A percentile compares a stretch with the other conserved stretches of the same genome.
Conservation (phyloP, 495 filamentous ascomycete genomes). For the Penicillium lividum region DNA sequence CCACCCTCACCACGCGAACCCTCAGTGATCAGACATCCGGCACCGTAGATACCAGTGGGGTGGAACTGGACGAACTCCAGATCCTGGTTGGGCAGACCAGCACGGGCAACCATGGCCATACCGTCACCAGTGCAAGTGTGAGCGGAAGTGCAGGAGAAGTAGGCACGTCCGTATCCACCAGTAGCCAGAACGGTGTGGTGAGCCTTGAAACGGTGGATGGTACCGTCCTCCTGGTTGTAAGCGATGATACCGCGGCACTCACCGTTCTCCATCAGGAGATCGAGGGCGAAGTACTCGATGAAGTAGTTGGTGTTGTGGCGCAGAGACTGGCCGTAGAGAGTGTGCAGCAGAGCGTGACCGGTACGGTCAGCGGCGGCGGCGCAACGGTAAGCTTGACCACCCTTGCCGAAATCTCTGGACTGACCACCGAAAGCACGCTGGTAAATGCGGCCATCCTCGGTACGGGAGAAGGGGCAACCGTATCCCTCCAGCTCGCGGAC, state of each 20-base stretch:
- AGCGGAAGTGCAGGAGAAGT: slow-evolving; percentile 96
- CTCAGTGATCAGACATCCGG: slow-evolving; percentile 97
- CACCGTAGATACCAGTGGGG: slow-evolving; percentile 98
- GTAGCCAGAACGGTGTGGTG: slow-evolving; percentile 96
- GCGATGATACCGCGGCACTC: slow-evolving; percentile 94
- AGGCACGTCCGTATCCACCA: slow-evolving; percentile 93
- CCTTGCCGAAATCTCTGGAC: slow-evolving; percentile 91
- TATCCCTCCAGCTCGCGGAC: slow-evolving; percentile 97
- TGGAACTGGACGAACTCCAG: slow-evolving; percentile 99
- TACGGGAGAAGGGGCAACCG: slow-evolving; percentile 96
- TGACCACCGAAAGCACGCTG: slow-evolving; percentile 98
- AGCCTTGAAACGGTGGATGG: slow-evolving; percentile 91
- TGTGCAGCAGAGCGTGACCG: slow-evolving; percentile 94
- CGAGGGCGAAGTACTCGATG: slow-evolving; percentile 96
- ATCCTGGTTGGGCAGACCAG: slow-evolving; percentile 97
- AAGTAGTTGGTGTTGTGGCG: slow-evolving; percentile 99
- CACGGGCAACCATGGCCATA: slow-evolving; percentile 98
- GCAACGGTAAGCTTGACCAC: slow-evolving; percentile 95
- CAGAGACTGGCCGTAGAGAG: slow-evolving; percentile 95
- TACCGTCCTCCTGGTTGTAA: slow-evolving; percentile 98
- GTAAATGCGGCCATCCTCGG: slow-evolving; percentile 96
- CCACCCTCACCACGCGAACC: slow-evolving; percentile 98
- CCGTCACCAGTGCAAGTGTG: slow-evolving; percentile 98
- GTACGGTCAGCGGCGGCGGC: slow-evolving; percentile 94
- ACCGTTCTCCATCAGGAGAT: slow-evolving; percentile 95